Evolutionary conservation across 2,329 filamentous ascomycete species (phyloP).

Genomic region (Diaporthe sp.): DNA sequence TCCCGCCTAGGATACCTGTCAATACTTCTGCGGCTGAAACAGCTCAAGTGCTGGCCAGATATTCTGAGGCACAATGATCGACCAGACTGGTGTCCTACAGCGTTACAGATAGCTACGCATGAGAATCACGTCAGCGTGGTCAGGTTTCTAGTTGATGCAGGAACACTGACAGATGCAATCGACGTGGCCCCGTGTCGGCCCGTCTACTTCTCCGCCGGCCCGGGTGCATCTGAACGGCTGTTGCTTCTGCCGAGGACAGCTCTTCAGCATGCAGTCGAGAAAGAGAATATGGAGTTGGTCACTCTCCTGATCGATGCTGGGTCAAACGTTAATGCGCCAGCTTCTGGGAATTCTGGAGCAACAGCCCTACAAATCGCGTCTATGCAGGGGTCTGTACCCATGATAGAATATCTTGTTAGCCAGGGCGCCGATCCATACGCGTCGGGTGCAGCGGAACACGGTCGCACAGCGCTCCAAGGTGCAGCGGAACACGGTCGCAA

Average conservation of each 20-base stretch:
- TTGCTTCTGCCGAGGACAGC: background rate
- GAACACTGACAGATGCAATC: rapidly evolving
- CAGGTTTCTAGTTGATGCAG: background rate
- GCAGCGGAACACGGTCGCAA: background rate
- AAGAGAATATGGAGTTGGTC: background rate
- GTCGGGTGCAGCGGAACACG: background rate
- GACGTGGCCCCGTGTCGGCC: background rate
- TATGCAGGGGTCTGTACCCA: background rate
- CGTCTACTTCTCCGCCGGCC: too few species aligned
- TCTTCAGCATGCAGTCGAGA: background rate
- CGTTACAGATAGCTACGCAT: background rate
- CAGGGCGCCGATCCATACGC: background rate
- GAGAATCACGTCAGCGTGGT: rapidly evolving
- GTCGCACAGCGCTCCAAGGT: background rate
- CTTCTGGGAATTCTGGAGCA: background rate
- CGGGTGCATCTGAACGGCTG: too few species aligned
- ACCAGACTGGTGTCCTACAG: background rate
- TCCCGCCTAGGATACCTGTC: background rate
- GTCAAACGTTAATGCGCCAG: background rate
- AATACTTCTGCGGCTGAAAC: background rate
- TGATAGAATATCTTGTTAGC: background rate
- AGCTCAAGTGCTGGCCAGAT: background rate
- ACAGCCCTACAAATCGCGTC: background rate
- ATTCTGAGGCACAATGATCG: background rate
- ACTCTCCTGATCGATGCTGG: background rate